A percentile compares a stretch with the other conserved stretches of the same genome.
Conservation (phyloP, 352 stramenopile species). For the Phytophthora europaea region DNA sequence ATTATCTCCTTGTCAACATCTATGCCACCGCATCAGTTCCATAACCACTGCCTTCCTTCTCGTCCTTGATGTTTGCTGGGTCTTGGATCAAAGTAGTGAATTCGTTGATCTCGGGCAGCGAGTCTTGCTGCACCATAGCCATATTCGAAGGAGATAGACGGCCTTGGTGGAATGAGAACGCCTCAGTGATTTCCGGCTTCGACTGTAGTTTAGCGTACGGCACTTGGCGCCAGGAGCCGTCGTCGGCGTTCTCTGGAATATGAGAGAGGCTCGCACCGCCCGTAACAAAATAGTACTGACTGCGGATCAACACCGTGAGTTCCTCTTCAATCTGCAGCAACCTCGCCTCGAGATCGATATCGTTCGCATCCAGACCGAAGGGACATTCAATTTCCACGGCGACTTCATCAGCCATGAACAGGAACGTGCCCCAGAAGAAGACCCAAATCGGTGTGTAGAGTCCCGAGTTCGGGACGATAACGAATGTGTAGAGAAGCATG, state of each 20-base stretch:
- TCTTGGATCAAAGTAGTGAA: constrained; percentile 65
- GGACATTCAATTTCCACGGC: constrained; percentile 84
- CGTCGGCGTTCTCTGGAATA: constrained; percentile 20
- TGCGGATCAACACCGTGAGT: constrained; percentile 76
- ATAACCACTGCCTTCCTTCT: constrained; percentile 22
- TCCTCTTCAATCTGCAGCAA: constrained; percentile 82
- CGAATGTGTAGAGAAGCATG: constrained; percentile 82
- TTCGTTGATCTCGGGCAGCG: constrained; percentile 71
- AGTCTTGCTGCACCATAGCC: constrained; percentile 45
- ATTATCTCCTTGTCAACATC: background rate
- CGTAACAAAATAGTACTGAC: constrained; percentile 81
- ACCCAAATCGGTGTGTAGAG: constrained; percentile 81
- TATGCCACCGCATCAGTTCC: constrained; percentile 17
- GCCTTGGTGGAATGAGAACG: constrained; percentile 71
- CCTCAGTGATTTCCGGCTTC: constrained; percentile 13
- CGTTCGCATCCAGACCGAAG: constrained; percentile 77
- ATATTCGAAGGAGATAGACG: constrained; percentile 54
- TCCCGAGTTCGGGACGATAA: constrained; percentile 74
- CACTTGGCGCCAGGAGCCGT: constrained; percentile 28
- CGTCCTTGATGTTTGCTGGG: background rate
- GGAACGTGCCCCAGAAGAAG: constrained; percentile 78
- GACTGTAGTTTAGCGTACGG: constrained; percentile 26
- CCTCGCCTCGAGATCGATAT: constrained; percentile 73
- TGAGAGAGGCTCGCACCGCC: constrained; percentile 49
- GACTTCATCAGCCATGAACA: constrained; percentile 82